A percentile compares a stretch with the other conserved stretches of the same genome.
phyloP scores from a whole-genome alignment of 495 filamentous ascomycete genomes.

The Lepraria neglecta region DNA sequence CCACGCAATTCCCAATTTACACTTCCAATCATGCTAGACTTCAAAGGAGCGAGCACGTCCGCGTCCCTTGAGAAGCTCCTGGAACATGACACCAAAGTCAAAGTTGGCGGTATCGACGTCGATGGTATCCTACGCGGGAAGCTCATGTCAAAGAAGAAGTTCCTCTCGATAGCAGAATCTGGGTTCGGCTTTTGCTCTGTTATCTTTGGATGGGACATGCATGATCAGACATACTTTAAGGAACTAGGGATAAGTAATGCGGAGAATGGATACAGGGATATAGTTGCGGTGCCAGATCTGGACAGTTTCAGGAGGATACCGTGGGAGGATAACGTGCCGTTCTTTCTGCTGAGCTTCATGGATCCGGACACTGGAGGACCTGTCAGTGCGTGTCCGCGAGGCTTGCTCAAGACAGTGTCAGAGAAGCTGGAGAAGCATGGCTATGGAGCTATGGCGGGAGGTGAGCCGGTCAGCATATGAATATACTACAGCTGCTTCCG shows the following conservation, averaged over 20 bases:
- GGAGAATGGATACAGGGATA: slow-evolving; percentile 86
- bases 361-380: slow-evolving; percentile 64
- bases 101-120: slow-evolving; percentile 85
- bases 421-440: slow-evolving; percentile 61
- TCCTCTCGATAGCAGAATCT: slow-evolving; percentile 70
- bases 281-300: slow-evolving; percentile 79
- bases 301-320: slow-evolving; percentile 80
- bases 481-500: neutral
- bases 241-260: slow-evolving; percentile 87
- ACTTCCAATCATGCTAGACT: slow-evolving; percentile 6
- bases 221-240: slow-evolving; percentile 78
- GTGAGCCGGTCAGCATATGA: slow-evolving; percentile 42
- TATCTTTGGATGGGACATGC: slow-evolving; percentile 98
- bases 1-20: too few relatives aligned
- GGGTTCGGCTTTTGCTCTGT: slow-evolving; percentile 98
- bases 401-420: slow-evolving; percentile 59
- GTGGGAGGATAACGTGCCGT: slow-evolving; percentile 89
- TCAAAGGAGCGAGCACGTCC: slow-evolving; percentile 38
- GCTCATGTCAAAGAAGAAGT: slow-evolving; percentile 93
- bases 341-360: slow-evolving; percentile 85
- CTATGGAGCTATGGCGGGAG: slow-evolving; percentile 85
- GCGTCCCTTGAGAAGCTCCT: slow-evolving; percentile 61
- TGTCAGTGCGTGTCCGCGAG: slow-evolving; percentile 75
- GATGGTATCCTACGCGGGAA: slow-evolving; percentile 91
- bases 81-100: slow-evolving; percentile 72